Percentiles rank a stretch among this genome's conserved stretches.
phyloP scores from a whole-genome alignment of 2,329 filamentous ascomycete species.

The Rugonectria rugulosa region DNA sequence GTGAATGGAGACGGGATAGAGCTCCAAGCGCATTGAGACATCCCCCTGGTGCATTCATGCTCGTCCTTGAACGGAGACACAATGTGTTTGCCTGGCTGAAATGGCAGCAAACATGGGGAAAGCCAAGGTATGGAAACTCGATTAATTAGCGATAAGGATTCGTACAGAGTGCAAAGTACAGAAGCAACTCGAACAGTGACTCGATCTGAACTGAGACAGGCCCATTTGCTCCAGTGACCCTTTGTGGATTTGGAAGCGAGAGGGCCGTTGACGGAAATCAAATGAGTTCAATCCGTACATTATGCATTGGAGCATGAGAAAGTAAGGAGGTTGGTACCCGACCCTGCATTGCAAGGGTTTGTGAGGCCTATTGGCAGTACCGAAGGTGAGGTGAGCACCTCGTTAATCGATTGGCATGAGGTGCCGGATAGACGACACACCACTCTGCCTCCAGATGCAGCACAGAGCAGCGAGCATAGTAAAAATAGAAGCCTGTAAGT shows the following conservation, averaged over 20 bases:
- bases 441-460: neutral
- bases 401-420: conserved; percentile 30
- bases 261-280: conserved; percentile 7
- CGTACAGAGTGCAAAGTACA: too few relatives aligned
- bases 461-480: neutral
- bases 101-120: too few relatives aligned
- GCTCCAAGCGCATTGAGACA: conserved; percentile 20
- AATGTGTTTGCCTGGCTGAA: too few relatives aligned
- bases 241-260: too few relatives aligned
- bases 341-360: too few relatives aligned
- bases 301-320: too few relatives aligned
- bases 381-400: conserved; percentile 3
- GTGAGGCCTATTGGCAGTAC: neutral
- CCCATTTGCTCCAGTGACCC: too few relatives aligned
- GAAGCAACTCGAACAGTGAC: too few relatives aligned
- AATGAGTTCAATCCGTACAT: conserved; percentile 1
- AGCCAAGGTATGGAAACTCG: too few relatives aligned
- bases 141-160: too few relatives aligned
- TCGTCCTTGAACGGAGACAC: too few relatives aligned
- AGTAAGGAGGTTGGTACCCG: neutral
- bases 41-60: conserved; percentile 13
- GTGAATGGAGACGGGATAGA: conserved; percentile 10
- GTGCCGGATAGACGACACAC: neutral
- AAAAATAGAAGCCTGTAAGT: neutral
- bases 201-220: too few relatives aligned